Percentiles rank a stretch among this genome's conserved stretches.
phyloP scores from a whole-genome alignment of 495 filamentous ascomycete genomes.

The Oidiodendron maius region DNA sequence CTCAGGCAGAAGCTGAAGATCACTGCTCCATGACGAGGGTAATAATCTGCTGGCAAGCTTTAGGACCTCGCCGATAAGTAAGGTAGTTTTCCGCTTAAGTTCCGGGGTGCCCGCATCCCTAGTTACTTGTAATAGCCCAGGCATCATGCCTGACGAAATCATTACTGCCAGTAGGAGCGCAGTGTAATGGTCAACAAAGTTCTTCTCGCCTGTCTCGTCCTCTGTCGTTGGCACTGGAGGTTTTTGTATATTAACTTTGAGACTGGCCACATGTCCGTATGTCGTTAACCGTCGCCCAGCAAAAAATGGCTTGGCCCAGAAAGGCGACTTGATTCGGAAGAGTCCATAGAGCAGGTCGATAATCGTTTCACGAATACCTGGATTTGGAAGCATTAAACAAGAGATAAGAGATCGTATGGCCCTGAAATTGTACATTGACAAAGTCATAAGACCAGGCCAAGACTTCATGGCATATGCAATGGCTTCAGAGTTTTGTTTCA shows the following conservation, averaged over 20 bases:
- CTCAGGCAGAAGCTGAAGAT: slow-evolving; percentile 78
- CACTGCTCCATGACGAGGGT: slow-evolving; percentile 68
- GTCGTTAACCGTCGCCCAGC: slow-evolving; percentile 89
- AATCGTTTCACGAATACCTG: slow-evolving; percentile 61
- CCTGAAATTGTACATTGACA: slow-evolving; percentile 79
- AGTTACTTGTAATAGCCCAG: slow-evolving; percentile 67
- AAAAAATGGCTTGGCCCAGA: slow-evolving; percentile 93
- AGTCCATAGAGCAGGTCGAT: slow-evolving; percentile 88
- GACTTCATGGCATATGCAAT: slow-evolving; percentile 83
- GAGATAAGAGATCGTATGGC: slow-evolving; percentile 76
- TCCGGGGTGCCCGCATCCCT: slow-evolving; percentile 67
- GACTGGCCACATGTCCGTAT: slow-evolving; percentile 84
- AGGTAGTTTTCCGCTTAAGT: slow-evolving; percentile 79
- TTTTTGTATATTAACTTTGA: slow-evolving; percentile 55
- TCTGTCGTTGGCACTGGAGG: slow-evolving; percentile 38
- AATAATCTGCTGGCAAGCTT: slow-evolving; percentile 82
- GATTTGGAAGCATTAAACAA: slow-evolving; percentile 67
- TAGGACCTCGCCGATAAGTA: slow-evolving; percentile 84
- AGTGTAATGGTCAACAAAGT: slow-evolving; percentile 88
- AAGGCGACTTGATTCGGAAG: slow-evolving; percentile 87
- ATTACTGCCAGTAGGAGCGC: slow-evolving; percentile 83
- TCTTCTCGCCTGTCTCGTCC: slow-evolving; percentile 64
- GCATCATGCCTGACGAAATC: slow-evolving; percentile 73
- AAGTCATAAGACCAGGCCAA: slow-evolving; percentile 84
- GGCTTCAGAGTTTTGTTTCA: slow-evolving; percentile 81